These are phyloP conservation scores for Punica granatum DNA, from an alignment of 345 rosid species.

Conservation along the genomic window DNA sequence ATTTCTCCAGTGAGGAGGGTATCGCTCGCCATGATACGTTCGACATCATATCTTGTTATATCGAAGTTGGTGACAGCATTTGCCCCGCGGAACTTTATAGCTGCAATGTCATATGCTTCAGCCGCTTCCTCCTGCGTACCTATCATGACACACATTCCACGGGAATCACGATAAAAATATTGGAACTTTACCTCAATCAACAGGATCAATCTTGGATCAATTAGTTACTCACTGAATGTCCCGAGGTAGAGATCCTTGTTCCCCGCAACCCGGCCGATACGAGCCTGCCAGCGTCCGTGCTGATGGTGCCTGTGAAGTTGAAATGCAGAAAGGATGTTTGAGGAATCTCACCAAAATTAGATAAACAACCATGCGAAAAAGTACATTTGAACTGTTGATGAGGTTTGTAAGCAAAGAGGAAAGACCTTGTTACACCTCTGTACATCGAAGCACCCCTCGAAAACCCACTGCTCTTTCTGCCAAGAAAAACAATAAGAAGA, in stretches of 20 bases:
- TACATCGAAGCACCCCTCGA: slow-evolving; percentile 98
- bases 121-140: slow-evolving; percentile 99
- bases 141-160: slow-evolving; percentile 8
- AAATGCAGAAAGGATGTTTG: slow-evolving; percentile 13
- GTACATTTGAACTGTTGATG: not conserved
- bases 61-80: slow-evolving; percentile 94
- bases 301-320: slow-evolving; percentile 64
- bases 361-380: no score
- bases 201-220: not conserved
- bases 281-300: slow-evolving; percentile 99
- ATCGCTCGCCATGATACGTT: slow-evolving; percentile 72
- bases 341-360: not conserved
- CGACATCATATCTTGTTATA: slow-evolving; percentile 71
- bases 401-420: not conserved
- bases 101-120: slow-evolving; percentile 91
- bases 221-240: slow-evolving; percentile 58
- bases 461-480: slow-evolving; percentile 97
- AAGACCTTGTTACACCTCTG: slow-evolving; percentile 96
- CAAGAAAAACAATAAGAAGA: not conserved
- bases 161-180: no score
- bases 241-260: slow-evolving; percentile 98
- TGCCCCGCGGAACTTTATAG: slow-evolving; percentile 83
- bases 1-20: slow-evolving; percentile 74
- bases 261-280: slow-evolving; percentile 97
- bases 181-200: not conserved